Evolutionary conservation across 2,329 filamentous ascomycete species (phyloP).

Genomic region (Thielaviopsis cerberus): DNA sequence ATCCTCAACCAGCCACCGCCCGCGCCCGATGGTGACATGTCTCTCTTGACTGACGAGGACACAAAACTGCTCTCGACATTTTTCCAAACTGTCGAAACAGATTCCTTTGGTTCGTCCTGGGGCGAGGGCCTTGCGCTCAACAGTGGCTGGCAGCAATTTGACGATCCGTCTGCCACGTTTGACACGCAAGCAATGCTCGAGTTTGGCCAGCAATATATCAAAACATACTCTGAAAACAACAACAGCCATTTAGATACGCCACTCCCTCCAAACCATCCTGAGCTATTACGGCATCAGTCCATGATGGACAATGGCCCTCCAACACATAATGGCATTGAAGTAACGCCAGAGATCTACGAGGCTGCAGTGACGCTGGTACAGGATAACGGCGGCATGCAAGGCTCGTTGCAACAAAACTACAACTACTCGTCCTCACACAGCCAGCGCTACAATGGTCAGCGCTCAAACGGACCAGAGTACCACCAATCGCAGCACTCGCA

Average conservation of each 20-base stretch:
- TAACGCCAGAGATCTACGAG: constrained; percentile 9
- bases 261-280: constrained; percentile 11
- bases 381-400: constrained; percentile 18
- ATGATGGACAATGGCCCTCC: constrained; percentile 2
- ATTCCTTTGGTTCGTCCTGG: constrained; percentile 32
- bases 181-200: constrained; percentile 14
- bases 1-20: constrained; percentile 30
- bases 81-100: constrained; percentile 34
- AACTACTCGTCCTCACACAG: constrained; percentile 11
- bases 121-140: constrained; percentile 32
- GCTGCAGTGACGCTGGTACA: constrained; percentile 11
- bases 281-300: constrained; percentile 14
- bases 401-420: constrained; percentile 23
- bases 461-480: not conserved
- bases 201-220: not conserved
- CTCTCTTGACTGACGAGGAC: constrained; percentile 45
- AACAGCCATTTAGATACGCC: not conserved
- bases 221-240: not conserved
- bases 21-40: constrained; percentile 43
- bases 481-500: not conserved
- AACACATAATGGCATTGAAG: constrained; percentile 7
- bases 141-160: constrained; percentile 33
- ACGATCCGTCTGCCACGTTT: constrained; percentile 15
- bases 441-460: not conserved
- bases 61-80: constrained; percentile 38